These are phyloP conservation scores for Lactarius hengduanensis DNA, from an alignment of 768 basidiomycete genomes.

Conservation along the genomic window DNA sequence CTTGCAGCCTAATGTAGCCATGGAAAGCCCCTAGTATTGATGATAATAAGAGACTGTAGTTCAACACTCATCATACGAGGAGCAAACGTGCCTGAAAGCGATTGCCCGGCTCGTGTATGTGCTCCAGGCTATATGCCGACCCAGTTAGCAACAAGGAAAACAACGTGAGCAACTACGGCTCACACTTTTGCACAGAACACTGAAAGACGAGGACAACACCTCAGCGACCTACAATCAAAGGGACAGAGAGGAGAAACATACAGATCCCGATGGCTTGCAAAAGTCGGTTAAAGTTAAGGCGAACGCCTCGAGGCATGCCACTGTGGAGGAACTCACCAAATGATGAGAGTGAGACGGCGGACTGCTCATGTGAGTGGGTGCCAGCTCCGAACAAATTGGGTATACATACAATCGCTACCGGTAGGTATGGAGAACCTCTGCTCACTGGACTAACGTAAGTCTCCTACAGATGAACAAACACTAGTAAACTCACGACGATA, in stretches of 20 bases:
- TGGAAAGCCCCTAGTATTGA: background rate
- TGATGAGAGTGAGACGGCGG: background rate
- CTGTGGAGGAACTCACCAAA: constrained; percentile 4
- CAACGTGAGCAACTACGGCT: background rate
- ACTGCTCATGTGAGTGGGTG: constrained; percentile 4
- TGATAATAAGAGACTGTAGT: background rate
- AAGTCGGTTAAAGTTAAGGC: background rate
- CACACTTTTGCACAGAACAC: background rate
- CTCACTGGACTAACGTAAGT: background rate
- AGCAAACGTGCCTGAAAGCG: background rate
- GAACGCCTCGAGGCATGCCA: background rate
- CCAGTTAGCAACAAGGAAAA: background rate
- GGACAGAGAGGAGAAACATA: background rate
- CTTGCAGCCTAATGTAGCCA: background rate
- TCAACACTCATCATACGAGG: background rate
- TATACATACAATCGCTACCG: constrained; percentile 5
- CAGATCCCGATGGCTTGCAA: background rate
- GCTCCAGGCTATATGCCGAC: background rate
- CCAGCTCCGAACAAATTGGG: background rate
- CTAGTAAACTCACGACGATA: background rate
- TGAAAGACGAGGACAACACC: background rate
- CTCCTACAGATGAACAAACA: background rate
- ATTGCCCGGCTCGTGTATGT: background rate
- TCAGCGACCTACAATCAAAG: background rate
- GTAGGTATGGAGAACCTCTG: background rate